Conservation (phyloP, 2,329 filamentous ascomycete species). For the Camillea tinctor region DNA sequence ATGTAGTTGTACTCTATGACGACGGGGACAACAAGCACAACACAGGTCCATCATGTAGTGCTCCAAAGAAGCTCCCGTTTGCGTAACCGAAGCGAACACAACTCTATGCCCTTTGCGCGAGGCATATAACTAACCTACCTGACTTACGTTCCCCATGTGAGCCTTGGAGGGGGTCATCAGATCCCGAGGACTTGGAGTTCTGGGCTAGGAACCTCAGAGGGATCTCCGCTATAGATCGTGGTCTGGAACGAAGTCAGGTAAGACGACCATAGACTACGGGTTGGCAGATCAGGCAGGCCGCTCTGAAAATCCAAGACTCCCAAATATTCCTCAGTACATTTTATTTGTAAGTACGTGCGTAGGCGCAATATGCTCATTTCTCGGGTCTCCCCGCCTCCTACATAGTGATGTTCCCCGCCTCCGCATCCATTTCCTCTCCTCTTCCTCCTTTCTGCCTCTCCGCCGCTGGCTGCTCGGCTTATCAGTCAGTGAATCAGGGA, state of each 20-base stretch:
- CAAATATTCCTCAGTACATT: neutral
- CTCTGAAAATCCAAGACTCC: constrained; percentile 13
- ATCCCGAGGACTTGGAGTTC: constrained; percentile 10
- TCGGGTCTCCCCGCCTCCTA: neutral
- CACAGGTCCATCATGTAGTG: neutral
- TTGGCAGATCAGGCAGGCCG: constrained; percentile 13
- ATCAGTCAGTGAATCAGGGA: neutral
- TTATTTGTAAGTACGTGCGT: neutral
- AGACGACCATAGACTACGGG: constrained; percentile 16
- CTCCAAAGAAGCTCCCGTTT: neutral
- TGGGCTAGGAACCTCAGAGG: constrained; percentile 11
- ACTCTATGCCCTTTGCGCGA: neutral
- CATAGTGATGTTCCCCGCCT: neutral
- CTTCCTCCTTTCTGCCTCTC: neutral
- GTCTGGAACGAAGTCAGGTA: constrained; percentile 17
- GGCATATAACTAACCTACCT: neutral
- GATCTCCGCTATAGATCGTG: constrained; percentile 13
- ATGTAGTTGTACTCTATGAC: no score
- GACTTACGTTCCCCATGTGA: neutral
- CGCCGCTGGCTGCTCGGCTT: neutral
- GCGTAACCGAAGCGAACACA: neutral
- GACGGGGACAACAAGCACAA: neutral
- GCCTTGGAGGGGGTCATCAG: constrained; percentile 4
- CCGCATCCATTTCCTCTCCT: neutral
- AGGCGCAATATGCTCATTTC: constrained; percentile 5